phyloP scores from a whole-genome alignment of 164 flowering plant genomes.

The Magnolia changhungtana region DNA sequence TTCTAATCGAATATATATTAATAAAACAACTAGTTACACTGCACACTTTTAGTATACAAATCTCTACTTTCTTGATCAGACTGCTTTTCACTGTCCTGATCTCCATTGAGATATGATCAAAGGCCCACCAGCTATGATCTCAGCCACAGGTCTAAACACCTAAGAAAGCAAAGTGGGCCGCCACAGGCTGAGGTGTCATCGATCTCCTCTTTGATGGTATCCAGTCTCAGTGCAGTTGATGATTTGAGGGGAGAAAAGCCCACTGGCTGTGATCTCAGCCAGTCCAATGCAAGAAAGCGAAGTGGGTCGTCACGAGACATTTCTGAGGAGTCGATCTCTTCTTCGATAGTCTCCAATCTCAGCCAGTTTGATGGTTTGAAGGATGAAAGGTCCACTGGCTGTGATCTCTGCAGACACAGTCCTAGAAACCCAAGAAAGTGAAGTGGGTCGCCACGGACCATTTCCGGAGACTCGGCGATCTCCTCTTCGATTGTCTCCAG shows the following conservation, averaged over 20 bases:
- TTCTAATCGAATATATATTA: no score
- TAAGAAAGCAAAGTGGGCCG: neutral
- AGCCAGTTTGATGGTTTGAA: neutral
- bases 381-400: neutral
- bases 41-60: no score
- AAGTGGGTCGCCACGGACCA: neutral
- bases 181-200: neutral
- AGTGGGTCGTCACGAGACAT: neutral
- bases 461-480: neutral
- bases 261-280: neutral
- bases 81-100: no score
- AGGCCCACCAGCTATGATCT: neutral
- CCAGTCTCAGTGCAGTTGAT: slow-evolving; percentile 1
- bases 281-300: no score
- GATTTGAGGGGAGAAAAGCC: neutral
- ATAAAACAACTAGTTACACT: no score
- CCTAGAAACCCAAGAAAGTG: neutral
- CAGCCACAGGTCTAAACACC: neutral
- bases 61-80: no score
- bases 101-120: no score
- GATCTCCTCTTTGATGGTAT: slow-evolving; percentile 7
- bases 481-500: slow-evolving; percentile 1
- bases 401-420: neutral
- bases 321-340: neutral
- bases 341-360: neutral